Base-by-base conservation (phyloP, 495 filamentous ascomycete genomes). In the Trichoderma asperelloides region DNA sequence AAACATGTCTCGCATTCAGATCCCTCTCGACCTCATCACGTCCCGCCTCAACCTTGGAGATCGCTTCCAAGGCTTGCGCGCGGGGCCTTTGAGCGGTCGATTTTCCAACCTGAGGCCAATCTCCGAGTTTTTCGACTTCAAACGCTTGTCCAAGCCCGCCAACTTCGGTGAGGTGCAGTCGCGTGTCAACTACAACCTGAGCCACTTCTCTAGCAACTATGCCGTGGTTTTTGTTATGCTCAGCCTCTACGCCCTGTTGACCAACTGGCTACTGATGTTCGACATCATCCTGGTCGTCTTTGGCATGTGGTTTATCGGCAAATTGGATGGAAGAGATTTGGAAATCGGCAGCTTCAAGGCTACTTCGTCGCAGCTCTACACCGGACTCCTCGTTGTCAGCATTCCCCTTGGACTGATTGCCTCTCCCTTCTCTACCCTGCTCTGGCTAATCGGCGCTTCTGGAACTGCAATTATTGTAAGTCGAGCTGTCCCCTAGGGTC, bases 121-220 rank as follows among this genome's bases (percentile, higher is more conserved):
- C 71, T 88, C 89, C 69, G 95, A 98, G 77, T 98, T 98, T 78
- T 82, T 98, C 74, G 93, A 98, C 77, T 71, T 97, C 77, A 98
- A 97, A 85, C 90, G 94, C 39, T 70, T 98, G 13, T 97, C 91
- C 62, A 98, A 97, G 80, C 96, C 95, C 5, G 85, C 82, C 70
- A 94, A 93, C 78, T 97, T 98, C 71, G 86, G 78, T 71, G 95
- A 98, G 74, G 86, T 91, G 66, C 95, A 98, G 78, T 94, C 90
- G 78, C 87, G 95, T 66, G 88, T 96, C 76, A 96, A 96, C 81
- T 98, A 97, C 88, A 98, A 98, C 76, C 81, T 98, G 65, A 86
- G 88, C 74, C 89, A 97, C 82, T 98, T 97, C 83, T 94, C 92
- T 66, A 97, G 92, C 89, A 98, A 98, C 81, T 98, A 98, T 86